Evolutionary conservation across 2,329 filamentous ascomycete genomes (phyloP).

Genomic region (Monosporascus sp.): DNA sequence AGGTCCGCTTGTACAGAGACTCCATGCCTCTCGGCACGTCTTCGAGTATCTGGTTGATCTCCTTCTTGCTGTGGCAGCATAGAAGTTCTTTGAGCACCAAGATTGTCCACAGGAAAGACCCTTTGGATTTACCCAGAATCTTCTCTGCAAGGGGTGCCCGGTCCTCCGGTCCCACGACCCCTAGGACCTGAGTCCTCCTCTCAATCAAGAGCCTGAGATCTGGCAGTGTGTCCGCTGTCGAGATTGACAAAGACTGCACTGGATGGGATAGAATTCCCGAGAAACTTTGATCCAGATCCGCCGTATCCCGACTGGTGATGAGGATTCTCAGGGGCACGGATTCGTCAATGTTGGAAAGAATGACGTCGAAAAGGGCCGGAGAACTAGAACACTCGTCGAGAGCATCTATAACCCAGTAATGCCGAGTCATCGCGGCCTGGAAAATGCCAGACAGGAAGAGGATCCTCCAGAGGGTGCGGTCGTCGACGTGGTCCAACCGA

Average conservation of each 20-base stretch:
- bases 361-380: constrained; percentile 16
- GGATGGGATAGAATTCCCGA: constrained; percentile 10
- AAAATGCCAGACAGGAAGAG: constrained; percentile 18
- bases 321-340: constrained; percentile 2
- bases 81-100: constrained; percentile 17
- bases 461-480: constrained; percentile 19
- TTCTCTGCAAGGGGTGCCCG: background rate
- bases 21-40: constrained; percentile 23
- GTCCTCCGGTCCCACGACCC: too few species aligned
- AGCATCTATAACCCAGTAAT: constrained; percentile 28
- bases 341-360: constrained; percentile 23
- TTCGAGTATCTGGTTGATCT: constrained; percentile 18
- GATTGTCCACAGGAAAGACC: constrained; percentile 26
- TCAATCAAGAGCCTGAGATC: too few species aligned
- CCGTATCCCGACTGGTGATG: background rate
- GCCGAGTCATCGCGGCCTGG: constrained; percentile 10
- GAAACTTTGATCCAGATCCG: constrained; percentile 15
- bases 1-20: constrained; percentile 19
- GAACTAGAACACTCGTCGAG: constrained; percentile 25
- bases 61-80: constrained; percentile 16
- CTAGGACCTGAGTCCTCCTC: too few species aligned
- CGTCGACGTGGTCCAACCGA: constrained; percentile 17
- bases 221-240: too few species aligned
- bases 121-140: constrained; percentile 19
- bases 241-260: constrained; percentile 9